Percentiles rank a stretch among this genome's conserved stretches.
Conservation (phyloP, 2,329 filamentous ascomycete genomes). For the Colletotrichum sublineola region DNA sequence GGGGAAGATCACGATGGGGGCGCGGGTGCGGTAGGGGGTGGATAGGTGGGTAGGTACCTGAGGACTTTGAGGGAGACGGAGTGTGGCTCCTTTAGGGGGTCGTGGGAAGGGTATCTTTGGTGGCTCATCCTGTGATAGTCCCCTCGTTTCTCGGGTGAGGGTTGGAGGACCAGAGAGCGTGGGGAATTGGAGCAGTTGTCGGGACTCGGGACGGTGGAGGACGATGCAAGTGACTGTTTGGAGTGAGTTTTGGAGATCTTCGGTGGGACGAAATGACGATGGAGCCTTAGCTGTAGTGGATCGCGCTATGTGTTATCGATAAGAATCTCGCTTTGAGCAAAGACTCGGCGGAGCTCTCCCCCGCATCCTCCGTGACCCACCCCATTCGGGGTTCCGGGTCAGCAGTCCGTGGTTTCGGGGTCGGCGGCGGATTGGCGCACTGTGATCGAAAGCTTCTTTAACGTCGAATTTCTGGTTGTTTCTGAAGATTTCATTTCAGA, state of each 20-base stretch:
- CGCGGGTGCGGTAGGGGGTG: not conserved
- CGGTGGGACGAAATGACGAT: constrained; percentile 24
- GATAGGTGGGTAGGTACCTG: constrained; percentile 59
- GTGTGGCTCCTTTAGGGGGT: constrained; percentile 79
- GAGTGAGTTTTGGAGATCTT: constrained; percentile 2
- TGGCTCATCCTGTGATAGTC: constrained; percentile 63
- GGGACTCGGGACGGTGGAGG: not conserved
- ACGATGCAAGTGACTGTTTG: constrained; percentile 1
- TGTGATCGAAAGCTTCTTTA: not conserved
- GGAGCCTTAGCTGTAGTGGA: constrained; percentile 17
- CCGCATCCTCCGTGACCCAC: constrained; percentile 6
- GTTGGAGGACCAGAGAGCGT: not conserved
- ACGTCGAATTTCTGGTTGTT: not conserved
- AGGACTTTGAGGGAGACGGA: constrained; percentile 83
- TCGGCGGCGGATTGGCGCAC: not conserved
- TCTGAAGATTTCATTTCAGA: not conserved
- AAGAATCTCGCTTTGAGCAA: not conserved
- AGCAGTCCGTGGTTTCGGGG: not conserved
- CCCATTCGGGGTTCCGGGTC: not conserved
- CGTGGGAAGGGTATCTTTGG: constrained; percentile 69
- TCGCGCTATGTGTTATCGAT: not conserved
- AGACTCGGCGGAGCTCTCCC: constrained; percentile 12
- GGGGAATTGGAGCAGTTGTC: not conserved
- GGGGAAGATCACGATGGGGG: not conserved
- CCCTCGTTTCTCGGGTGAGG: not conserved